Conservation (phyloP, 2,329 filamentous ascomycete species). For the Leptographium lundbergii region DNA sequence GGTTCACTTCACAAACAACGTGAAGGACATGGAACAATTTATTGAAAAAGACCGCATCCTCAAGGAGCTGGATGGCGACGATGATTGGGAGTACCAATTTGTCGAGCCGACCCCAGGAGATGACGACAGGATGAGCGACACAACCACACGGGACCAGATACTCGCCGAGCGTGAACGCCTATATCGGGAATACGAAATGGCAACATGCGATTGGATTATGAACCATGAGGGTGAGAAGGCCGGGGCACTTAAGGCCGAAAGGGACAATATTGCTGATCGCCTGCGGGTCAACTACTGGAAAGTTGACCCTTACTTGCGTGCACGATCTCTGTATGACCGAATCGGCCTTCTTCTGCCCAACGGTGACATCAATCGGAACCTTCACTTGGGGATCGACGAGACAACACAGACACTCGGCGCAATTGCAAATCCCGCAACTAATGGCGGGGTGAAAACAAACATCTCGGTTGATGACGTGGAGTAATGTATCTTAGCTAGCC, state of each 20-base stretch:
- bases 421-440: background rate
- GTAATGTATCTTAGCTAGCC: constrained; percentile 7
- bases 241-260: constrained; percentile 38
- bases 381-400: constrained; percentile 11
- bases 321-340: constrained; percentile 75
- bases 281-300: constrained; percentile 74
- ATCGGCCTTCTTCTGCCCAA: constrained; percentile 54
- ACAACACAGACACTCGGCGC: constrained; percentile 6
- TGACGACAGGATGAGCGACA: constrained; percentile 61
- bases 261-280: constrained; percentile 48
- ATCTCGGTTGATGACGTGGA: constrained; percentile 34
- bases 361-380: constrained; percentile 62
- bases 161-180: constrained; percentile 49
- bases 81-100: constrained; percentile 76
- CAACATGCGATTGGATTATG: constrained; percentile 64
- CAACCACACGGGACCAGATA: constrained; percentile 48
- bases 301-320: constrained; percentile 75
- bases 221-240: constrained; percentile 32
- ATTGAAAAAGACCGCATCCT: constrained; percentile 59
- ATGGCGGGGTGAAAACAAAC: constrained; percentile 16
- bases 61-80: constrained; percentile 74
- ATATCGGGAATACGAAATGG: constrained; percentile 60
- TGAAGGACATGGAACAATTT: constrained; percentile 65
- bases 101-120: constrained; percentile 64
- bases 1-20: constrained; percentile 80